These are phyloP conservation scores for Macrotyloma uniflorum DNA, from an alignment of 306 rosid species.

Conservation along the genomic window DNA sequence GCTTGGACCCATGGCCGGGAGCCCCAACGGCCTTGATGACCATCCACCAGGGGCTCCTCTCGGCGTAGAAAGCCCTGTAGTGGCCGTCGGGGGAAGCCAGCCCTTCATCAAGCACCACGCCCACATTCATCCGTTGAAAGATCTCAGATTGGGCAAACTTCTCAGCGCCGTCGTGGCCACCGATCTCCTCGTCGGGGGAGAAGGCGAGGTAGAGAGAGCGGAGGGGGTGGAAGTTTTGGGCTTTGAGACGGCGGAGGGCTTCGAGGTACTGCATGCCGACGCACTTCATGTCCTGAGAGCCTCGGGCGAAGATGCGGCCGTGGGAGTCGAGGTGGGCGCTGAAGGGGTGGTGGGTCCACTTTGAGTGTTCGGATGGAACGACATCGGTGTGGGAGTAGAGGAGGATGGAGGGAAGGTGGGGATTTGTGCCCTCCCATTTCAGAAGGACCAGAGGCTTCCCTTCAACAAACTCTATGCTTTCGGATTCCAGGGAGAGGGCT, in stretches of 20 bases:
- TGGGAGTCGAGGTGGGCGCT: conserved; percentile 59
- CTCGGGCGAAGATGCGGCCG: conserved; percentile 70
- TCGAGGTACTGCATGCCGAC: conserved; percentile 92
- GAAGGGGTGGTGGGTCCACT: conserved; percentile 83
- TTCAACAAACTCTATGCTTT: conserved; percentile 59
- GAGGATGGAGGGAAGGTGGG: conserved; percentile 69
- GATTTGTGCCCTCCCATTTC: conserved; percentile 78
- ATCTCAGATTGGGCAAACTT: conserved; percentile 55
- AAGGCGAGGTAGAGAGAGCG: conserved; percentile 67
- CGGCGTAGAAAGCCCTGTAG: conserved; percentile 76
- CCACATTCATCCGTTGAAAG: conserved; percentile 70
- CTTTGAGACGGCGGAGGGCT: conserved; percentile 70
- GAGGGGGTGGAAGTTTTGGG: conserved; percentile 56
- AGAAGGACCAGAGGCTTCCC: conserved; percentile 77
- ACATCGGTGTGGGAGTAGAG: conserved; percentile 95
- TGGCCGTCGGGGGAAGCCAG: conserved; percentile 68
- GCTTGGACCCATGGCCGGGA: conserved; percentile 96
- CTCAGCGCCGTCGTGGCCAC: conserved; percentile 77
- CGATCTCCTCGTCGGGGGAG: conserved; percentile 90
- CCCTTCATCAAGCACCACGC: conserved; percentile 88
- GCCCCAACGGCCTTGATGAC: conserved; percentile 83
- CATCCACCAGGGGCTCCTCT: conserved; percentile 89
- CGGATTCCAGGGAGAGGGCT: conserved; percentile 69
- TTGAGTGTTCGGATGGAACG: conserved; percentile 68
- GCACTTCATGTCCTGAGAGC: conserved; percentile 97